Evolutionary conservation across 208 protist species (phyloP), one percentile per base, ranked within the genome.

Genomic region (Porcisia hertigi): DNA sequence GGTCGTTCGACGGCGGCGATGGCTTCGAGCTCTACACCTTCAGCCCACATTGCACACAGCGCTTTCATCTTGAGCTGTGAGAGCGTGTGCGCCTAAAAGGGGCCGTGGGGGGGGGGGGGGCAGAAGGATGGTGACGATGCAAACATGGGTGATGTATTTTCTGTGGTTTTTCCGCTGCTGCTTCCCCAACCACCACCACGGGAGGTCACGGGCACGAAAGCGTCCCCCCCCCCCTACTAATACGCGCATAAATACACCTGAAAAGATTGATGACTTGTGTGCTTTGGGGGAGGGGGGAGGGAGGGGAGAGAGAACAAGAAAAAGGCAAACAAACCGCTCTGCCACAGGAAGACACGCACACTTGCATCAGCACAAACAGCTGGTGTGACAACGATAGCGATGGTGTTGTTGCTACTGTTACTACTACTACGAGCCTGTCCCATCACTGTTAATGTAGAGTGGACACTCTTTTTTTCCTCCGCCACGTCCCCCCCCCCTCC

Each of bases 11-110:
- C n/a, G 60, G 36, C 25, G 43, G 53, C 53, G 53, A 34, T 53
- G 57, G 25, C 52, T 82, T 71, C 18, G 72, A 77, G 53, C 69
- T 83, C n/a, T 79, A 49, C 54, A 72, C 73, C 2, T 77, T 83
- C 34, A 64, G 73, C 34, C 73, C 69, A 1, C 66, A 75, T 25
- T 77, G 69, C 36, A 76, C 67, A 34, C 72, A 82, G 69, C 77
- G 72, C 20, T 69, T 75, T 43, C 65, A 73, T n/a, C 66, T 82
- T 57, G 43, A 54, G 3, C 41, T 53, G 1, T 75, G 39, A 65
- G 23, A 60, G 55, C 20, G 53, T 14, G 66, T 0, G 49, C 14
- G 11, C 25, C 34, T 66, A 12, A 8, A 36, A 16, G 58, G 20
- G 52, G 16, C 7, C 23, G 34, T 34, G 8, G 30, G 4, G 34